Conservation (phyloP, 768 basidiomycete species). For the Terana coerulea region DNA sequence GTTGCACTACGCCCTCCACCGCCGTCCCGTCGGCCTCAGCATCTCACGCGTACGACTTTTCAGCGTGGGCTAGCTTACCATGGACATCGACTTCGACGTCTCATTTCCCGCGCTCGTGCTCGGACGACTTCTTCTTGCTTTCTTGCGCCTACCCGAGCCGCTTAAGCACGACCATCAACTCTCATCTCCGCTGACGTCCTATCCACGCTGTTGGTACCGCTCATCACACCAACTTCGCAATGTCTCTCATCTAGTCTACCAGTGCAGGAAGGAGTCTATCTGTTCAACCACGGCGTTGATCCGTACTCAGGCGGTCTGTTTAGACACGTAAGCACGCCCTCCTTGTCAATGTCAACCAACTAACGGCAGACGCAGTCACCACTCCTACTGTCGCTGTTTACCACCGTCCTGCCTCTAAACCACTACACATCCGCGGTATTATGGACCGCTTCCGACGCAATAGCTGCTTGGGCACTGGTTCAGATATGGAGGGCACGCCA, state of each 20-base stretch:
- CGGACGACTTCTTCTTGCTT: constrained; percentile 49
- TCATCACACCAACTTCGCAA: neutral
- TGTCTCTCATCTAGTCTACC: neutral
- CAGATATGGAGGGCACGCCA: constrained; percentile 66
- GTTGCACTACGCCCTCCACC: no score
- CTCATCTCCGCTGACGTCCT: constrained; percentile 77
- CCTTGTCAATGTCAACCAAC: neutral
- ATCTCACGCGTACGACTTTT: no score
- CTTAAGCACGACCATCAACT: constrained; percentile 73
- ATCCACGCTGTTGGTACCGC: constrained; percentile 59
- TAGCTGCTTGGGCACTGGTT: constrained; percentile 66
- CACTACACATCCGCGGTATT: constrained; percentile 45
- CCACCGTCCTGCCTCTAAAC: constrained; percentile 60
- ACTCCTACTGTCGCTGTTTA: constrained; percentile 71
- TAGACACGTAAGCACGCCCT: constrained; percentile 62
- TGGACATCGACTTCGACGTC: constrained; percentile 20
- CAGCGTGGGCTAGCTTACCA: no score
- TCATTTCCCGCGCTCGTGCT: constrained; percentile 41
- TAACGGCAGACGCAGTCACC: constrained; percentile 60
- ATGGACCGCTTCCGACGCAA: constrained; percentile 68
- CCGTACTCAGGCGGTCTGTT: constrained; percentile 88
- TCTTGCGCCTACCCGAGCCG: constrained; percentile 43
- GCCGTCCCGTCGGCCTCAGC: no score
- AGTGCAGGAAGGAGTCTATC: constrained; percentile 91
- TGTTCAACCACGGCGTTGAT: constrained; percentile 72